A percentile compares a stretch with the other conserved stretches of the same genome.
phyloP scores from a whole-genome alignment of 2,329 filamentous ascomycete species.

The Penicillium sclerotigenum region DNA sequence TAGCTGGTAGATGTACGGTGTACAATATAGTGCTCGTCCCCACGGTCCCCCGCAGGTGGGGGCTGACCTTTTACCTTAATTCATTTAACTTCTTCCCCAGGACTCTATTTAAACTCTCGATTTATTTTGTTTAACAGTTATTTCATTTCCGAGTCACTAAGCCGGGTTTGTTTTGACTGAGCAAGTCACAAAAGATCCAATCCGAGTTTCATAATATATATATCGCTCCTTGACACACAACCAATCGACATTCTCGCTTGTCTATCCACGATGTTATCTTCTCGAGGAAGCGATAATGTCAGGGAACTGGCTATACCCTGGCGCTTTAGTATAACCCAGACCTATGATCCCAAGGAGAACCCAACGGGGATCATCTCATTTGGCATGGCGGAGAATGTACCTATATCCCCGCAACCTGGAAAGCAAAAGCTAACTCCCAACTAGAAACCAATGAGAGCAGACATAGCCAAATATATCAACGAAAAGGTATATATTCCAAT shows the following conservation, averaged over 20 bases:
- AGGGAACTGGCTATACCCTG: slow-evolving; percentile 24
- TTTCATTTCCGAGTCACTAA: not conserved
- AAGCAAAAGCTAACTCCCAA: not conserved
- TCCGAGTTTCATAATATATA: not conserved
- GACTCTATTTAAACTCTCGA: not conserved
- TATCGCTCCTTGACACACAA: not conserved
- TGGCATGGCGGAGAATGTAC: slow-evolving; percentile 38
- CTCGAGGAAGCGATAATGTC: slow-evolving; percentile 24
- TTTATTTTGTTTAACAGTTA: not conserved
- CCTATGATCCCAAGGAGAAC: slow-evolving; percentile 30
- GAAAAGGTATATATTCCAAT: slow-evolving; percentile 27
- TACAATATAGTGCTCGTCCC: not conserved
- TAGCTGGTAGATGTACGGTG: too few relatives aligned
- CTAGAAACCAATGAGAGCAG: slow-evolving; percentile 38
- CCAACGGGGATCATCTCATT: slow-evolving; percentile 36
- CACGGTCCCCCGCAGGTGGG: slow-evolving; percentile 2
- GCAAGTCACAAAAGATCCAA: not conserved
- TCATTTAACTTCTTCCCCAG: not conserved
- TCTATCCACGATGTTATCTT: slow-evolving; percentile 27
- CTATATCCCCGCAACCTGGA: not conserved
- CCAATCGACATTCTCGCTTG: not conserved
- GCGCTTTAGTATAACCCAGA: slow-evolving; percentile 26
- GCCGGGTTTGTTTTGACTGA: not conserved
- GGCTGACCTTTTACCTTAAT: not conserved
- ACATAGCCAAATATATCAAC: slow-evolving; percentile 41